Evolutionary conservation across 2,329 filamentous ascomycete genomes (phyloP), one percentile per base, ranked within the genome.

Genomic region (Penicillium palitans): DNA sequence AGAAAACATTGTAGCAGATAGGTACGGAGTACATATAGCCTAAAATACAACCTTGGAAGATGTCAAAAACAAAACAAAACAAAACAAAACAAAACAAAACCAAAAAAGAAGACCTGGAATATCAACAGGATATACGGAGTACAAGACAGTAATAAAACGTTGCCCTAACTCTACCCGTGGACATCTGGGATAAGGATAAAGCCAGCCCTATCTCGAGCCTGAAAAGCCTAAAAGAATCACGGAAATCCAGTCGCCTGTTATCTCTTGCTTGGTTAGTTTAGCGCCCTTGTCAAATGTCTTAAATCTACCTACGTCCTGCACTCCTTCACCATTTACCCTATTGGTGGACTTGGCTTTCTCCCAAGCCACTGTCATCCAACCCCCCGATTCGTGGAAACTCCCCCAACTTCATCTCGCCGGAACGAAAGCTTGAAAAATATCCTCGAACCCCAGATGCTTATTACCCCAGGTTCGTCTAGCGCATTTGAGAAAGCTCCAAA

Each of bases 301-400:
- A 21, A 42, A 21, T 37, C 44, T 31, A 10, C 17, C 35, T 39
- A 6, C 8, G 6, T 10, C 10, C 24, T 27, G 40, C 31, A 42
- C 39, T 40, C 40, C 6, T 52, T 41, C 37, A 41, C 15, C n/a
- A 47, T 47, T 59, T 42, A 50, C 61, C 61, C 62, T 45, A 71
- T 71, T 71, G 67, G 70, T 72, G 70, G 70, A 72, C 55, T 66
- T 52, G 40, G 60, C 40, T 61, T 63, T 64, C 55, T 62, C 64
- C 61, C 47, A 61, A 45, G 17, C 51, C 35, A 37, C 54, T 44
- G 21, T 25, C 42, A 40, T 13, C 25, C 31, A 39, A 17, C 27
- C 21, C 37, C 55, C 44, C 68, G 66, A 72, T 72, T 72, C 65
- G 70, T 72, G 70, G 70, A 69, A 71, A 62, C 55, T 53, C 21